Evolutionary conservation across 495 filamentous ascomycete species (phyloP), one percentile per base, ranked within the genome.

Genomic region (Parachaetomium inaequale): DNA sequence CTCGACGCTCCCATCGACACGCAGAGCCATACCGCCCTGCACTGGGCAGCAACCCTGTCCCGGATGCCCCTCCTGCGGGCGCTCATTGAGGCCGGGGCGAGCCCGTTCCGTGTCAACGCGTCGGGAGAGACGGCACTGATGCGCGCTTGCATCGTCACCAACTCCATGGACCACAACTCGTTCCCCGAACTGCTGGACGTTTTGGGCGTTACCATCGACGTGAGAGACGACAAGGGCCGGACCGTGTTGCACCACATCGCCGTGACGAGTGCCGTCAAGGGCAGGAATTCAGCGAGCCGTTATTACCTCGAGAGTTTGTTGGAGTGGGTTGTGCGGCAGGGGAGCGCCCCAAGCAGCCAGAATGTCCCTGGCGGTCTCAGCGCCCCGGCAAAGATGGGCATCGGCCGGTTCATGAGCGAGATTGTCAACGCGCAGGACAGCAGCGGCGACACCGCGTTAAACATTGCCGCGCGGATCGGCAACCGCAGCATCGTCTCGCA

Each of bases 11-110:
- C 95, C 10, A 86, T 98, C 58, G 94, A 98, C 68, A 78, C 85
- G 6, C 89, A 89, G 57, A 85, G 86, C 25, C 92, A 96, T 71
- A 96, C 89, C 58, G 90, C 94, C 25, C 79, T 98, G 32, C 93
- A 96, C 68, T 98, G 94, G 94, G 94, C 93, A n/a, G 92, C 94
- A 11, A 96, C 93, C 42, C 81, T 98, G 50, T 91, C 90, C n/a
- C 87, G 91, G 23, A 84, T 93, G 70, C 82, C 88, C 11, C 79
- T 97, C 7, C 74, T 96, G 40, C 82, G 89, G 57, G 85, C 91
- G 2, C 80, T 98, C 0, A 88, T 98, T 63, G 79, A 84, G 7
- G 87, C 85, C 47, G 94, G 94, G 4, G 91, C 92, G 0, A 93
- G 83, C 68, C 93, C 96, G 32, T 89, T 83, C 64, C 87, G 95